Conservation (phyloP, 2,329 filamentous ascomycete genomes). For the Claviceps sp. region DNA sequence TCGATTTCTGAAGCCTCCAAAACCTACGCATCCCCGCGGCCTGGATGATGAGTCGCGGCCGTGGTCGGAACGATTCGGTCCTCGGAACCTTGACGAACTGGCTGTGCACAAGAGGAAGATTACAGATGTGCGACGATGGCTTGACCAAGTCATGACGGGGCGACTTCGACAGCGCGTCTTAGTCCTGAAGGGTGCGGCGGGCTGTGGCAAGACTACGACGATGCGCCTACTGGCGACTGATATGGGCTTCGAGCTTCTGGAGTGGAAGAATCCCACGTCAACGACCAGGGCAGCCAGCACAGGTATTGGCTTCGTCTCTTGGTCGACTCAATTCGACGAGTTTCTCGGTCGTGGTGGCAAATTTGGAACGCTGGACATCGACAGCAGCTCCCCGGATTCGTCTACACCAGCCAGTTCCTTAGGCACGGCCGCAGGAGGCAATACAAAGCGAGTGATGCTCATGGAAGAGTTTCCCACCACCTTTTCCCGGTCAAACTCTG, state of each 20-base stretch:
- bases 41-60: constrained; percentile 50
- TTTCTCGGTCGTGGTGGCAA: constrained; percentile 73
- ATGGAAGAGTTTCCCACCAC: constrained; percentile 76
- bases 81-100: constrained; percentile 63
- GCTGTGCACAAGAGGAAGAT: constrained; percentile 95
- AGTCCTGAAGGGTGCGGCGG: constrained; percentile 79
- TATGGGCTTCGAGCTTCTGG: constrained; percentile 64
- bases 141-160: constrained; percentile 59
- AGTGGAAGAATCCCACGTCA: constrained; percentile 78
- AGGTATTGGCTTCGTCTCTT: constrained; percentile 51
- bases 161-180: constrained; percentile 57
- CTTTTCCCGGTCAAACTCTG: constrained; percentile 50
- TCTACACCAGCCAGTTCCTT: constrained; percentile 13
- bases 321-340: constrained; percentile 76
- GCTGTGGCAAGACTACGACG: constrained; percentile 86
- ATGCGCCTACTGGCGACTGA: constrained; percentile 62
- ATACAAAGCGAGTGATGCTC: constrained; percentile 45
- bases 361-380: constrained; percentile 56
- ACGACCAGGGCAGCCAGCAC: constrained; percentile 41
- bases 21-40: constrained; percentile 12
- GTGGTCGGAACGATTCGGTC: constrained; percentile 80
- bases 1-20: constrained; percentile 35
- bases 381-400: constrained; percentile 13
- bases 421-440: constrained; percentile 7
- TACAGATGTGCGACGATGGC: constrained; percentile 69